Conservation (phyloP, 139 green algal species). For the Edaphochlamys debaryana region DNA sequence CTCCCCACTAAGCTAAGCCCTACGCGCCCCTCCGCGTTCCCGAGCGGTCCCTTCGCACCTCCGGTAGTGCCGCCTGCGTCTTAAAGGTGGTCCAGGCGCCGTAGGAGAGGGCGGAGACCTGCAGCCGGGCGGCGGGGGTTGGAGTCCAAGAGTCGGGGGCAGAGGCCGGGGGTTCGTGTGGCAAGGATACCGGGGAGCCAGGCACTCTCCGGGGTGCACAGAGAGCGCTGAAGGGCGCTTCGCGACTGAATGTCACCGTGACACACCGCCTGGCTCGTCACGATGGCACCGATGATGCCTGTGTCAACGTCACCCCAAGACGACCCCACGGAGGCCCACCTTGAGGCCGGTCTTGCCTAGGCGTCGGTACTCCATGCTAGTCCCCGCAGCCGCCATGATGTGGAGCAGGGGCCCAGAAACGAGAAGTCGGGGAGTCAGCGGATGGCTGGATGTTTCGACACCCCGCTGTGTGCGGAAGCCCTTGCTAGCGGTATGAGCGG, state of each 20-base stretch:
- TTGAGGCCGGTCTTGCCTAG: conserved; percentile 69
- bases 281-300: background rate
- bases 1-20: no score
- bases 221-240: background rate
- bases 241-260: background rate
- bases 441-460: no score
- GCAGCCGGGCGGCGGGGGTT: background rate
- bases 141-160: background rate
- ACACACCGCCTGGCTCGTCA: no score
- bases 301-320: background rate
- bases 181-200: background rate
- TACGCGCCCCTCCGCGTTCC: no score
- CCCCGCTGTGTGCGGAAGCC: no score
- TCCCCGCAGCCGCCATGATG: no score
- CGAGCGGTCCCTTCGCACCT: conserved; percentile 4
- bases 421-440: no score
- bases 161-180: background rate
- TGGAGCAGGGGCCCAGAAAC: no score
- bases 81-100: conserved; percentile 79
- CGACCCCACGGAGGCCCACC: conserved; percentile 13
- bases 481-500: no score
- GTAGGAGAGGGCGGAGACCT: conserved; percentile 74
- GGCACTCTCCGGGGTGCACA: no score
- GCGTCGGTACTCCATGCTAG: conserved; percentile 68
- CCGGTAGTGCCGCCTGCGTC: conserved; percentile 59